Conservation (phyloP, 1,284 basidiomycete genomes). For the Xanthoconium separans region DNA sequence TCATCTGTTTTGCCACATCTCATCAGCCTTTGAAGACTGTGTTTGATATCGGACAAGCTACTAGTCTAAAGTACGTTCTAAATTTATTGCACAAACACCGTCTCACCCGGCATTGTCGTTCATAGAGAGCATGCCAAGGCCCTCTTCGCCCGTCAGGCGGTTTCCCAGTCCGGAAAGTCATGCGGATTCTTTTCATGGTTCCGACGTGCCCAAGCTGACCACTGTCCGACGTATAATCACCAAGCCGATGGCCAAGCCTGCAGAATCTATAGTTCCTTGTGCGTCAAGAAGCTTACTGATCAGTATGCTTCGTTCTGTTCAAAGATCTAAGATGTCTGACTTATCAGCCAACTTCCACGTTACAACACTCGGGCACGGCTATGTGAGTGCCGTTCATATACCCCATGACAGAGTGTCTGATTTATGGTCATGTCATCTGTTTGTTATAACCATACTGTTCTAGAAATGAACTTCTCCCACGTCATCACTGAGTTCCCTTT, state of each 20-base stretch:
- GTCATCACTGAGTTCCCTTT: conserved; percentile 97
- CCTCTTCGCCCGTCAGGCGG: conserved; percentile 66
- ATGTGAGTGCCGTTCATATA: conserved; percentile 83
- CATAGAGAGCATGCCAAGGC: conserved; percentile 58
- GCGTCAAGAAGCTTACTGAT: conserved; percentile 91
- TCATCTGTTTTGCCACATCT: background rate
- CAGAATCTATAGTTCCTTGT: conserved; percentile 81
- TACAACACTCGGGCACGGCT: conserved; percentile 94
- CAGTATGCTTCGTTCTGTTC: conserved; percentile 6
- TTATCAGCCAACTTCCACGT: conserved; percentile 77
- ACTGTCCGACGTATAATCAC: conserved; percentile 72
- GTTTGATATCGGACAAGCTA: conserved; percentile 85
- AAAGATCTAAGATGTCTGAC: background rate
- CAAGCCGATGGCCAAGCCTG: conserved; percentile 70
- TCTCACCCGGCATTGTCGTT: background rate
- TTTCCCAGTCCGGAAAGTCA: conserved; percentile 67
- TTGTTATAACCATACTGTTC: background rate
- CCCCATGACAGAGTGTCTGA: conserved; percentile 72
- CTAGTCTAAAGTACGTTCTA: conserved; percentile 56
- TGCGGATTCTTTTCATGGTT: no score
- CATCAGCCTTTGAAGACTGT: conserved; percentile 51
- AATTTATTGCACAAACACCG: background rate
- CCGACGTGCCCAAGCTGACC: conserved; percentile 44
- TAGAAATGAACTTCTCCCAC: conserved; percentile 96
- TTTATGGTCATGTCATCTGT: background rate